Conservation (phyloP, 129 eudicot genomes). For the Flaveria linearis region DNA sequence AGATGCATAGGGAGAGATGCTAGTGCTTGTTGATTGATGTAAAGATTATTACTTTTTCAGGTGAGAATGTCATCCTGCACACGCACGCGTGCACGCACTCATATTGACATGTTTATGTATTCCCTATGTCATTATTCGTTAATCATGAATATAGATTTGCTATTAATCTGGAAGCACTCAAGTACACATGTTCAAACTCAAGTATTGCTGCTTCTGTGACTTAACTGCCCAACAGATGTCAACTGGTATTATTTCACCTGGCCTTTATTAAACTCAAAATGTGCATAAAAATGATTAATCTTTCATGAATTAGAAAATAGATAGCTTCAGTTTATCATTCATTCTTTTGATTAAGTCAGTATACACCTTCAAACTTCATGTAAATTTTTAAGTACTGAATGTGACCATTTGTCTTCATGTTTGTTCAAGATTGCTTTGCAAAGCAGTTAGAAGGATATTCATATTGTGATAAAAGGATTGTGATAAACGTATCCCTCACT, state of each 20-base stretch:
- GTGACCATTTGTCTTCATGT: constrained; percentile 1
- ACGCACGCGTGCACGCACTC: not conserved
- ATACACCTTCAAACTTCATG: constrained; percentile 13
- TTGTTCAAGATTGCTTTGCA: not conserved
- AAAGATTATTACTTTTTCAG: constrained; percentile 12
- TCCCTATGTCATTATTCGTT: not conserved
- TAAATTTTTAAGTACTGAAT: not conserved
- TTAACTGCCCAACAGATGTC: not conserved
- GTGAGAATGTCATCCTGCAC: not conserved
- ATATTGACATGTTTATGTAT: not conserved
- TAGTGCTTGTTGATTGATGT: not conserved
- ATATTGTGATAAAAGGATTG: not conserved
- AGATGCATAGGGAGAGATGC: not conserved
- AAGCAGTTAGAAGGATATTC: not conserved
- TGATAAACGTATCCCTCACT: no score
- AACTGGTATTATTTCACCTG: constrained; percentile 6
- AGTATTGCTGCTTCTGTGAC: constrained; percentile 3
- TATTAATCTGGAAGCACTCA: constrained; percentile 14
- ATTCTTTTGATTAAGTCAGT: not conserved
- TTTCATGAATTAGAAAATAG: not conserved
- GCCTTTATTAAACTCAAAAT: constrained; percentile 7
- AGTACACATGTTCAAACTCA: constrained; percentile 10
- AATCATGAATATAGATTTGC: not conserved
- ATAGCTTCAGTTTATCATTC: constrained; percentile 5
- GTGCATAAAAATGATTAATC: not conserved